phyloP scores from a whole-genome alignment of 352 stramenopile genomes.

The Pythium rishiriense region DNA sequence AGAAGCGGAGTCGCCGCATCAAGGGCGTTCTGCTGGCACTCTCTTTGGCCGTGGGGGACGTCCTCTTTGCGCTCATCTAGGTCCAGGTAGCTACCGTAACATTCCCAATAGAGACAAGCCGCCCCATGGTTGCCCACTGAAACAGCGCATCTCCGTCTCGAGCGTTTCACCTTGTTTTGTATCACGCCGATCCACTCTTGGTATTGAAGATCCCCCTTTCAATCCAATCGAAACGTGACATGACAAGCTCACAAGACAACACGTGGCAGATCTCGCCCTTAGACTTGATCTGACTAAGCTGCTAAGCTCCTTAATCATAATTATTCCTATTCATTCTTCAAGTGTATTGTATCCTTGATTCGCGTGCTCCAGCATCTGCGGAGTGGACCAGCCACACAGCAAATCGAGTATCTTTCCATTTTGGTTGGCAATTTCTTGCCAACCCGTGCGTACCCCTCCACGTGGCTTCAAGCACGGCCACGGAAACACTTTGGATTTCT shows the following conservation, averaged over 20 bases:
- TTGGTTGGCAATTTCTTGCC: constrained; percentile 28
- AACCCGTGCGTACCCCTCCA: not conserved
- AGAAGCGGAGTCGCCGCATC: constrained; percentile 51
- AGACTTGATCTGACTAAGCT: constrained; percentile 20
- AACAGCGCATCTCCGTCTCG: not conserved
- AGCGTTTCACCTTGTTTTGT: constrained; percentile 16
- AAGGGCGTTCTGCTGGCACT: constrained; percentile 53
- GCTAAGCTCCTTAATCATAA: constrained; percentile 19
- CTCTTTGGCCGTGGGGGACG: constrained; percentile 55
- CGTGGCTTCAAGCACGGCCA: constrained; percentile 14
- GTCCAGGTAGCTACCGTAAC: not conserved
- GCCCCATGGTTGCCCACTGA: not conserved
- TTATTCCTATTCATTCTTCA: constrained; percentile 2
- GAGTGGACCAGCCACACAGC: not conserved
- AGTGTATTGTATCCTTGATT: constrained; percentile 6
- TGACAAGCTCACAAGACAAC: constrained; percentile 19
- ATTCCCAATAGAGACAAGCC: not conserved
- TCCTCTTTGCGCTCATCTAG: constrained; percentile 34
- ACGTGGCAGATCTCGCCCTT: constrained; percentile 21
- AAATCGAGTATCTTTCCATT: constrained; percentile 44
- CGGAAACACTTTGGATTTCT: constrained; percentile 35
- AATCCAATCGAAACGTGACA: constrained; percentile 6
- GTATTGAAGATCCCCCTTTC: not conserved
- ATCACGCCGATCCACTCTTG: not conserved
- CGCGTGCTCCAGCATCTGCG: constrained; percentile 3